Conservation (phyloP, 352 stramenopile species). For the Phytophthora hybrid region DNA sequence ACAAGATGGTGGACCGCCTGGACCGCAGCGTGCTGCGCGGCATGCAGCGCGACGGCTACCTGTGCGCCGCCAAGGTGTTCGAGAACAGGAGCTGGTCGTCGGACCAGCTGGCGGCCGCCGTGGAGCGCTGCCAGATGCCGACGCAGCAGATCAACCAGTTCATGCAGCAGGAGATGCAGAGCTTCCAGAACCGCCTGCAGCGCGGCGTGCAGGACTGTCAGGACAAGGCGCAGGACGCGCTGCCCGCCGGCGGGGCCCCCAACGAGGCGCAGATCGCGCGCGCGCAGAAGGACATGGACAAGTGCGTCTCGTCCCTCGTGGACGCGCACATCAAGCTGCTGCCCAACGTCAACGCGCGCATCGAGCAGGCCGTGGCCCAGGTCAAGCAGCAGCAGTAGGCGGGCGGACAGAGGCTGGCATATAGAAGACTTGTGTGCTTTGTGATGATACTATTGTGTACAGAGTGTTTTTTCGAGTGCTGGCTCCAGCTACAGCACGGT, state of each 20-base stretch:
- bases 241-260: slow-evolving; percentile 66
- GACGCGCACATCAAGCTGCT: slow-evolving; percentile 83
- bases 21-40: slow-evolving; percentile 78
- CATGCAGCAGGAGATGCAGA: slow-evolving; percentile 85
- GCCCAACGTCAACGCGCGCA: slow-evolving; percentile 75
- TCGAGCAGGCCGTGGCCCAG: slow-evolving; percentile 78
- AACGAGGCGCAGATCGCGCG: slow-evolving; percentile 73
- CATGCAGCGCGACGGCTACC: slow-evolving; percentile 84
- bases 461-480: slow-evolving; percentile 11
- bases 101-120: slow-evolving; percentile 82
- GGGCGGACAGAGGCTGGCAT: slow-evolving; percentile 16
- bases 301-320: slow-evolving; percentile 71
- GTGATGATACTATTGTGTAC: slow-evolving; percentile 14
- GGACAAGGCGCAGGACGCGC: slow-evolving; percentile 78
- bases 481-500: slow-evolving; percentile 32
- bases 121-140: slow-evolving; percentile 88
- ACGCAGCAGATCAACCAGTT: slow-evolving; percentile 88
- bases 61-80: slow-evolving; percentile 90
- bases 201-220: slow-evolving; percentile 90
- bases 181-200: slow-evolving; percentile 88
- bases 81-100: slow-evolving; percentile 84
- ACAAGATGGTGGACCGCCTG: slow-evolving; percentile 86
- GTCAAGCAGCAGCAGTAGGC: slow-evolving; percentile 58
- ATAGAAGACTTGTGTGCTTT: slow-evolving; percentile 29
- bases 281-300: slow-evolving; percentile 82